Evolutionary conservation across 148 eudicot genomes (phyloP), one percentile per base, ranked within the genome.

Genomic region (Vaccinium myrtillus): DNA sequence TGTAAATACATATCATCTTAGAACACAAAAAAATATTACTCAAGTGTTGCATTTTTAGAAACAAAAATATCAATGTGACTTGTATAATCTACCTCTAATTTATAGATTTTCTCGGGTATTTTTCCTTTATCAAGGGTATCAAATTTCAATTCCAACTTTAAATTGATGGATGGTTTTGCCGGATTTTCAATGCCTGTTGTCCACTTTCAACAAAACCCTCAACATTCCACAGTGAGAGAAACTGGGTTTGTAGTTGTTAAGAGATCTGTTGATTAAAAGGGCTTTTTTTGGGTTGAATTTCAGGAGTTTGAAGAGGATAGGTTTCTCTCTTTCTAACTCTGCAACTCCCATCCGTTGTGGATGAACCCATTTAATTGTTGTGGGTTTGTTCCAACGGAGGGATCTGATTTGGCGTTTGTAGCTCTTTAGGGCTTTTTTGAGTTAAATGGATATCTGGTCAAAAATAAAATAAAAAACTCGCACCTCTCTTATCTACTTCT

Each of bases 191-290:
- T 81, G 27, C 59, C 71, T 51, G 27, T 51, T 19, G 27, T 32
- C 30, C 50, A 25, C 39, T 76, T 76, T 48, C 46, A 19, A 19
- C 55, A 7, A 48, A 13, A 48, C 1, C 54, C 54, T n/a, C 21
- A 19, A 23, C 19, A 8, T 81, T 48, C 75, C 53, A 48, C 32
- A 46, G 49, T 49, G 55, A 21, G 58, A 51, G 80, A 6, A 77
- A 77, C 21, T 77, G 43, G 36, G 59, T 16, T 50, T 70, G 36
- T 84, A 25, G 27, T 0, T 65, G 39, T 19, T 27, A 80, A 82
- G 61, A 85, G 73, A 81, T 70, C 73, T 81, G 71, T 56, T 23
- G 80, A 49, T 79, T 30, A 32, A 11, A 14, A 69, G 39, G 27
- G 7, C 19, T 39, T 36, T 43, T 50, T 71, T 25, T 13, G 8